A percentile compares a stretch with the other conserved stretches of the same genome.
Evolutionary conservation across 352 stramenopile genomes (phyloP).

Genomic region (Globisporangium polare): DNA sequence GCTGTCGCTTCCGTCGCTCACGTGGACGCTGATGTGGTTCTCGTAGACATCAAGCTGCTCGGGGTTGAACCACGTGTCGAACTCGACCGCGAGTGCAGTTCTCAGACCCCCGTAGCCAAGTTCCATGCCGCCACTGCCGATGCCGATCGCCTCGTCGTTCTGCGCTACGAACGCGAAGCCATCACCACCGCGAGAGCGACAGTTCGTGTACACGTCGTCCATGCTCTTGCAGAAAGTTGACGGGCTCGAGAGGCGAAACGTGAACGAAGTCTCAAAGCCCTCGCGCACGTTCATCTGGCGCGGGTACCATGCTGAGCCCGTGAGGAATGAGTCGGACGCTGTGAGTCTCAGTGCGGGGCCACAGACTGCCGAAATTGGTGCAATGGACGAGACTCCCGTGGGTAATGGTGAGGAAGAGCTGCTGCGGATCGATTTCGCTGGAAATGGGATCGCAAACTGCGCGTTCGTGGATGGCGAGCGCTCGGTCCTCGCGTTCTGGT

Average conservation of each 20-base stretch:
- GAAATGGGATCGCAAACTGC: conserved; percentile 27
- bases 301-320: conserved; percentile 89
- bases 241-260: conserved; percentile 80
- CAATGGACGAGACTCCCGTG: conserved; percentile 13
- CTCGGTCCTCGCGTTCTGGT: conserved; percentile 30
- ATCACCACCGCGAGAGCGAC: conserved; percentile 68
- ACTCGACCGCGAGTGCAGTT: conserved; percentile 89
- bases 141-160: conserved; percentile 51
- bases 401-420: conserved; percentile 10
- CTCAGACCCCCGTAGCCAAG: conserved; percentile 86
- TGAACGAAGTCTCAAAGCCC: conserved; percentile 89
- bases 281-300: conserved; percentile 86
- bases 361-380: conserved; percentile 44
- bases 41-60: conserved; percentile 87
- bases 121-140: conserved; percentile 67
- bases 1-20: conserved; percentile 25
- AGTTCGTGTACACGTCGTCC: conserved; percentile 86
- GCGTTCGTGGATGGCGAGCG: conserved; percentile 47
- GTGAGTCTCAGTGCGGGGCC: conserved; percentile 80
- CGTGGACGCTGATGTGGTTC: conserved; percentile 91
- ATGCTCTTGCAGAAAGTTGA: conserved; percentile 83
- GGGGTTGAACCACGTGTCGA: conserved; percentile 92
- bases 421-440: conserved; percentile 40
- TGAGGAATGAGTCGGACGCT: conserved; percentile 57
- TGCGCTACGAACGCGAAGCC: conserved; percentile 86